phyloP scores from a whole-genome alignment of 805 yeast genomes.

The Jamesozyma lodderae region DNA sequence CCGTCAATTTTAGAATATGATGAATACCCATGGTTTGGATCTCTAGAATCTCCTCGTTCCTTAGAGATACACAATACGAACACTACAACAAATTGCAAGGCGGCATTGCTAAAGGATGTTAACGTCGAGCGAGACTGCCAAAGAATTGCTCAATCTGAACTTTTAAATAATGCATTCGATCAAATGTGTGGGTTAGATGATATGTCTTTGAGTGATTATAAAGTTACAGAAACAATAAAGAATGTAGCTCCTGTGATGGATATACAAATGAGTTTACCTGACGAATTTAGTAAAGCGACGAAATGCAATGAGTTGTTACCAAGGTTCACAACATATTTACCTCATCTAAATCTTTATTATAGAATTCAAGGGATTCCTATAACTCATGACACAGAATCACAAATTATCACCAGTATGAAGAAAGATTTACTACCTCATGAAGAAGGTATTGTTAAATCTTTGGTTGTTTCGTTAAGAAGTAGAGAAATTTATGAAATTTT shows the following conservation, averaged over 20 bases:
- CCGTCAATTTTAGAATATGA: conserved; percentile 32
- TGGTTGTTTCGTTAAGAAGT: conserved; percentile 30
- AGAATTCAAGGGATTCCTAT: conserved; percentile 47
- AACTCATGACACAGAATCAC: conserved; percentile 41
- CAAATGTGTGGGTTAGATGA: too few species aligned
- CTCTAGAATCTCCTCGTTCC: conserved; percentile 21
- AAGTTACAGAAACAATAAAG: conserved; percentile 6
- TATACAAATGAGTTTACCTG: conserved; percentile 13
- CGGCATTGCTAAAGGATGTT: conserved; percentile 5
- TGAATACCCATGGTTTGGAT: conserved; percentile 35
- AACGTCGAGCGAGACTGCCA: conserved; percentile 21
- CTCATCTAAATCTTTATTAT: conserved; percentile 29
- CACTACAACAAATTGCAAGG: conserved; percentile 2
- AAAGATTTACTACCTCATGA: conserved; percentile 38
- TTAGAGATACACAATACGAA: not conserved
- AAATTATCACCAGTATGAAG: conserved; percentile 43
- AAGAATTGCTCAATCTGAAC: conserved; percentile 19
- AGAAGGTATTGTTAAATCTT: conserved; percentile 15
- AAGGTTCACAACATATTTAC: conserved; percentile 21
- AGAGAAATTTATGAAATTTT: conserved; percentile 32
- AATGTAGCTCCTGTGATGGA: conserved; percentile 25
- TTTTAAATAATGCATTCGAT: conserved; percentile 26
- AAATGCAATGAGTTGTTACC: conserved; percentile 22
- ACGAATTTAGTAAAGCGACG: conserved; percentile 4
- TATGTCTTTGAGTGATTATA: conserved; percentile 3